Percentiles rank a stretch among this genome's conserved stretches.
phyloP scores from a whole-genome alignment of 2,329 filamentous ascomycete species.

The Lecanosticta acicola region DNA sequence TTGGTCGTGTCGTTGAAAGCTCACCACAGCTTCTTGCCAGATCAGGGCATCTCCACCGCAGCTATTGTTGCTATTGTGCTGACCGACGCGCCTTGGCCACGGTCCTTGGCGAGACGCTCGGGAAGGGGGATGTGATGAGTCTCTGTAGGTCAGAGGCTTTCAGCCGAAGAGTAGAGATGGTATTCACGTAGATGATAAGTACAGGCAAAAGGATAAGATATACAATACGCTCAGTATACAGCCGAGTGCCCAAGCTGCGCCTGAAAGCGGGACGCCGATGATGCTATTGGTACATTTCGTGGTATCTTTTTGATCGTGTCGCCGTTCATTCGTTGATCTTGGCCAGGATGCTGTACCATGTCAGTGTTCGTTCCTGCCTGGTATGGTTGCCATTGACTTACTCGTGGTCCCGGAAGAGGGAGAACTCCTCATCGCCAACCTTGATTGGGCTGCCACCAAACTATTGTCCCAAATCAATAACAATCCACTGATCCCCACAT shows the following conservation, averaged over 20 bases:
- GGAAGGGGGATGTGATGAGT: no score
- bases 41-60: no score
- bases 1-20: no score
- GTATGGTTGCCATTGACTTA: constrained; percentile 49
- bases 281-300: constrained; percentile 25
- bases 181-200: constrained; percentile 9
- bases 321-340: constrained; percentile 88
- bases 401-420: constrained; percentile 96
- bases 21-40: no score
- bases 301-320: constrained; percentile 11
- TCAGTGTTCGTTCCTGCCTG: constrained; percentile 14
- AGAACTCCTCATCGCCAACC: constrained; percentile 94
- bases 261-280: constrained; percentile 3
- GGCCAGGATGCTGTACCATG: constrained; percentile 69
- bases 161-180: constrained; percentile 9
- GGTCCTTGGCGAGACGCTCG: no score
- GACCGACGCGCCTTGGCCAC: no score
- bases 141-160: no score
- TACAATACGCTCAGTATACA: constrained; percentile 6
- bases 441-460: constrained; percentile 93
- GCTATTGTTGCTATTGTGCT: no score
- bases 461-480: constrained; percentile 41
- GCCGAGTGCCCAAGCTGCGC: background rate
- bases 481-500: constrained; percentile 3
- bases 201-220: constrained; percentile 7